phyloP scores from a whole-genome alignment of 192 early-diverging fungal species.

The Coemansia javaensis region DNA sequence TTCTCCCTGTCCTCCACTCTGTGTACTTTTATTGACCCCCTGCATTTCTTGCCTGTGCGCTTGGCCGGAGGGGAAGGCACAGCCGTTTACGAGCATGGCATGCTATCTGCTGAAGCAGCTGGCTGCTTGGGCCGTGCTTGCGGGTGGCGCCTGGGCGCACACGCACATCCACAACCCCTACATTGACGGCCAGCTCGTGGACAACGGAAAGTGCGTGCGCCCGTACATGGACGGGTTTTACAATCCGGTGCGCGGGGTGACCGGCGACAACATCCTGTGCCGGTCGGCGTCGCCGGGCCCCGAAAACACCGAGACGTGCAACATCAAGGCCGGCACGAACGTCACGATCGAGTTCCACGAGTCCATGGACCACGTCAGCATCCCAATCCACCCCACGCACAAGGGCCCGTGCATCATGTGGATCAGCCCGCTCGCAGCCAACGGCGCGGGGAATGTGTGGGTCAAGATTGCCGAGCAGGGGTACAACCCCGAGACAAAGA shows the following conservation, averaged over 20 bases:
- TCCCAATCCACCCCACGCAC: not conserved
- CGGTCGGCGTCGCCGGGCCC: not conserved
- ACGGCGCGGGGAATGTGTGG: slow-evolving; percentile 1
- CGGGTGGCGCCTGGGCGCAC: slow-evolving; percentile 1
- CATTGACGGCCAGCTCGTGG: slow-evolving; percentile 6
- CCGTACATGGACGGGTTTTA: slow-evolving; percentile 7
- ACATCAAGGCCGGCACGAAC: slow-evolving; percentile 5
- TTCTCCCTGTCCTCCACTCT: too few species aligned
- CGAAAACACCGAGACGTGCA: slow-evolving; percentile 1
- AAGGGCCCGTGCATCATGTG: slow-evolving; percentile 2
- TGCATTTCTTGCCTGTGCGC: too few species aligned
- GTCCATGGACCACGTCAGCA: not conserved
- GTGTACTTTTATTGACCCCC: too few species aligned
- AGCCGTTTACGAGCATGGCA: too few species aligned
- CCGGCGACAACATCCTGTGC: slow-evolving; percentile 6
- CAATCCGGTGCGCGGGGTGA: slow-evolving; percentile 7
- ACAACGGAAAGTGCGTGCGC: slow-evolving; percentile 19
- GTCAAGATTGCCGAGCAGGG: slow-evolving; percentile 11
- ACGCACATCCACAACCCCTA: slow-evolving; percentile 11
- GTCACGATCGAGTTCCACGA: slow-evolving; percentile 13
- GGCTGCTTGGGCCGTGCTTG: too few species aligned
- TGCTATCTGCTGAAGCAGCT: not conserved
- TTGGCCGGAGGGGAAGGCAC: too few species aligned
- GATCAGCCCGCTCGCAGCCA: slow-evolving; percentile 2
- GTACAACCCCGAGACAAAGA: not conserved